Evolutionary conservation across 495 filamentous ascomycete genomes (phyloP).

Genomic region (Cercophora sp.): DNA sequence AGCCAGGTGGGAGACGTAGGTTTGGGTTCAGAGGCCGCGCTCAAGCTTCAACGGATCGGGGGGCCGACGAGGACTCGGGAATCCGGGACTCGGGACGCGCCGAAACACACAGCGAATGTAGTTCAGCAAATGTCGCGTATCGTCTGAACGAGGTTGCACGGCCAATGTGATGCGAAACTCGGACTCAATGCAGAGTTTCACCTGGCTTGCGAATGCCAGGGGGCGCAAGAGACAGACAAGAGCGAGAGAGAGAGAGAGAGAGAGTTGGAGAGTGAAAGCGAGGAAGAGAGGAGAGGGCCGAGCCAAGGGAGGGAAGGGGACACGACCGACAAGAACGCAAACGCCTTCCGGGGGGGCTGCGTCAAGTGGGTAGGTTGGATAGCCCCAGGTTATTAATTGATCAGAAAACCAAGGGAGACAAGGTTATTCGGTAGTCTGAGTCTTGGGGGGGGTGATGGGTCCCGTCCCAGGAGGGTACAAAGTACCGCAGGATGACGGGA

Average conservation of each 20-base stretch:
- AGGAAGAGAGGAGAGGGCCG: too few relatives aligned
- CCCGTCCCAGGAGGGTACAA: background rate
- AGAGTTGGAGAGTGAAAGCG: constrained; percentile 2
- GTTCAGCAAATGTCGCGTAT: constrained; percentile 10
- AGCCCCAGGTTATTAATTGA: constrained; percentile 14
- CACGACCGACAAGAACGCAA: too few relatives aligned
- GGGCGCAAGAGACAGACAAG: background rate
- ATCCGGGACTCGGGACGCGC: constrained; percentile 6
- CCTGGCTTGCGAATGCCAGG: background rate
- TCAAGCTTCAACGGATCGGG: too few relatives aligned
- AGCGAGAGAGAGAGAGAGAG: background rate
- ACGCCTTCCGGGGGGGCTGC: background rate
- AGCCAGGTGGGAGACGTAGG: too few relatives aligned
- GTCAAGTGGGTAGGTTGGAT: constrained; percentile 12
- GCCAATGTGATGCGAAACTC: constrained; percentile 19
- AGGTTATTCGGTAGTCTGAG: constrained; percentile 15
- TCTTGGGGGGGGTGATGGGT: constrained; percentile 8
- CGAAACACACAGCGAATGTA: constrained; percentile 1
- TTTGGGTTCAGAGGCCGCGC: too few relatives aligned
- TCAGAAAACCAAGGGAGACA: constrained; percentile 16
- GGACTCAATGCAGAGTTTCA: constrained; percentile 13
- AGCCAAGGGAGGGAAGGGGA: too few relatives aligned
- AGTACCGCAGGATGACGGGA: constrained; percentile 14
- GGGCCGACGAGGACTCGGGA: too few relatives aligned
- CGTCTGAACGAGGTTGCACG: constrained; percentile 7